Evolutionary conservation across 306 rosid genomes (phyloP), one percentile per base, ranked within the genome.

Genomic region (Myrica gale): DNA sequence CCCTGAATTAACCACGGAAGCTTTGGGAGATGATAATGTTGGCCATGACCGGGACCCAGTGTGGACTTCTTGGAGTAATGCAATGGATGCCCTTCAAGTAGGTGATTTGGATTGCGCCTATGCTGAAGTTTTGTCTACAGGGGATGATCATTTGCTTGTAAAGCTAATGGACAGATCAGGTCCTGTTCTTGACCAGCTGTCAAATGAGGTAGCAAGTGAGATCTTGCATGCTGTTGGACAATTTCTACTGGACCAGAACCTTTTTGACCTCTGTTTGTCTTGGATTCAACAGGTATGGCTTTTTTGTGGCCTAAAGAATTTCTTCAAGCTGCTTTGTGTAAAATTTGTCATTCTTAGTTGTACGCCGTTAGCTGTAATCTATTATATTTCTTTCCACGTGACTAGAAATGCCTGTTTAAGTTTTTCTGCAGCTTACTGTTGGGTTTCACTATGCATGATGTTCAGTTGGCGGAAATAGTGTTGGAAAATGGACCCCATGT

Each of bases 101-200:
- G 96, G 97, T 73, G 97, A 95, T 56, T 17, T 83, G 86, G 98
- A 95, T 83, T 78, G 90, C 5, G 97, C 97, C 56, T 95, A 81
- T 75, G 88, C 93, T 23, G 98, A 95, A 79, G 96, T 95, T 19
- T 84, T 92, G 63, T 86, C 92, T 68, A 84, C 92, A 0, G 96
- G 88, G 42, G 98, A 95, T 73, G 97, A 90, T 82, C 71, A 82
- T 79, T 88, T 95, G 87, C 98, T 95, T 32, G 87, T 95, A 48
- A 95, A 95, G 81, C 83, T 95, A 75, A 90, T 95, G 98, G 97
- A 95, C 83, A 88, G 88, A 81, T 81, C 98, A 15, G 98, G 97
- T 71, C 98, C 97, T 43, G 98, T 88, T 65, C 75, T 95, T 32
- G 92, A 90, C 79, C 97, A 89, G 68, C 88, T 95, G 80, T 79